phyloP scores from a whole-genome alignment of 495 filamentous ascomycete species.

The Hyphodiscus hymeniophilus region DNA sequence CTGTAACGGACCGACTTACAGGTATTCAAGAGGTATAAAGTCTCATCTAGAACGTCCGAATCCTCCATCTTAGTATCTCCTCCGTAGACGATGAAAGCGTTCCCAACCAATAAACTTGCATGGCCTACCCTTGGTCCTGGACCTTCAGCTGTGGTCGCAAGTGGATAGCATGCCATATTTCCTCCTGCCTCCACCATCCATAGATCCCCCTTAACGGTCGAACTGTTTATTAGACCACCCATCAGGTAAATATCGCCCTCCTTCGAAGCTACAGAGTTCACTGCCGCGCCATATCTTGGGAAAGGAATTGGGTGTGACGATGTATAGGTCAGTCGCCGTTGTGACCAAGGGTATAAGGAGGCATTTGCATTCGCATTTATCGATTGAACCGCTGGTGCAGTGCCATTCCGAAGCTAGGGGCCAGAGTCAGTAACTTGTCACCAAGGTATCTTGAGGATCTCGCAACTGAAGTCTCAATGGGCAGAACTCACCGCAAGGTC shows the following conservation, averaged over 20 bases:
- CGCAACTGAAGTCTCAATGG: conserved; percentile 3
- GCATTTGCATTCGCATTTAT: conserved; percentile 35
- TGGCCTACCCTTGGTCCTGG: conserved; percentile 95
- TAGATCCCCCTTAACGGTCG: conserved; percentile 90
- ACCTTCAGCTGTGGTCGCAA: conserved; percentile 85
- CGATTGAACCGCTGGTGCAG: conserved; percentile 15
- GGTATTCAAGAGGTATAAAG: conserved; percentile 93
- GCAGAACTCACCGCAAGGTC: conserved; percentile 41
- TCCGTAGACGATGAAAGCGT: conserved; percentile 98
- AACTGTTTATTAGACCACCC: conserved; percentile 90
- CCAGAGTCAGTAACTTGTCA: not conserved
- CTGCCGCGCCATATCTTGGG: conserved; percentile 93
- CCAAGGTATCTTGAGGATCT: not conserved
- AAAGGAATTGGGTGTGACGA: conserved; percentile 80
- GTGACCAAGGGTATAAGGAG: conserved; percentile 92
- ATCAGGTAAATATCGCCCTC: conserved; percentile 97
- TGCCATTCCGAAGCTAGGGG: conserved; percentile 38
- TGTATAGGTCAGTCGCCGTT: conserved; percentile 78
- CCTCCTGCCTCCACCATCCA: conserved; percentile 94
- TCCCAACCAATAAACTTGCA: conserved; percentile 88
- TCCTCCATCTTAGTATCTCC: conserved; percentile 98
- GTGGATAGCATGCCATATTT: conserved; percentile 84
- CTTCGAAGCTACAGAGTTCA: conserved; percentile 86
- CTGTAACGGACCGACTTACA: conserved; percentile 49
- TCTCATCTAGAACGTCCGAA: conserved; percentile 83